Evolutionary conservation across 495 filamentous ascomycete genomes (phyloP).

Genomic region (Thozetella sp.): DNA sequence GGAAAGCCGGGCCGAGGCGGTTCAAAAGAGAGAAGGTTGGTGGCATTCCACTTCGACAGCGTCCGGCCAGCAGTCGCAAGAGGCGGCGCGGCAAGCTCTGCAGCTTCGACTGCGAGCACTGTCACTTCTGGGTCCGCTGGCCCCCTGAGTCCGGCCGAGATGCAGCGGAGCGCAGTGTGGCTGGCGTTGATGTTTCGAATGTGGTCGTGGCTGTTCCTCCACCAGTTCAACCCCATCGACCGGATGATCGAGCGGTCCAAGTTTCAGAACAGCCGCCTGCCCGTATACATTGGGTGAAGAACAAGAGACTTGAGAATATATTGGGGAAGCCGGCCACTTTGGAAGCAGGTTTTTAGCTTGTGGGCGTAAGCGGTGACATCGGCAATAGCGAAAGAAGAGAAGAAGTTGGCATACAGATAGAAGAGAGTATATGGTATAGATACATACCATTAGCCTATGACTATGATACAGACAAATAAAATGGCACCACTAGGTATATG

Average conservation of each 20-base stretch:
- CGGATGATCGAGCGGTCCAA: background rate
- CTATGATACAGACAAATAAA: no score
- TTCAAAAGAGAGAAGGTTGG: background rate
- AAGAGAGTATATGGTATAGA: no score
- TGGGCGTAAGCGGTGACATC: no score
- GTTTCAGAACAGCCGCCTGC: slow-evolving; percentile 12
- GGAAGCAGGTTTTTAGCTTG: no score
- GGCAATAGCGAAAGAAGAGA: no score
- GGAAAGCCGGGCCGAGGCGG: background rate
- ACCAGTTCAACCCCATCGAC: background rate
- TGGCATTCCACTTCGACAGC: background rate
- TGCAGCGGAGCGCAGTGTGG: background rate
- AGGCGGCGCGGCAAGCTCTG: background rate
- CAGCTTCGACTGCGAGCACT: background rate
- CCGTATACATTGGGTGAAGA: slow-evolving; percentile 10
- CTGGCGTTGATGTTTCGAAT: background rate
- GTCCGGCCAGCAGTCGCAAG: background rate
- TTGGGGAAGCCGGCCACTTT: no score
- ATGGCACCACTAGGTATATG: no score
- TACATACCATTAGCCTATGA: no score
- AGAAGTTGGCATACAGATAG: no score
- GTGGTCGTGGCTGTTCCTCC: background rate
- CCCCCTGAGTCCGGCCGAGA: background rate
- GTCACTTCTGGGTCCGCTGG: background rate
- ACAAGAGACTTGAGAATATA: slow-evolving; percentile 15